Conservation (phyloP, 495 filamentous ascomycete genomes). For the Astrothelium subdiscretum region DNA sequence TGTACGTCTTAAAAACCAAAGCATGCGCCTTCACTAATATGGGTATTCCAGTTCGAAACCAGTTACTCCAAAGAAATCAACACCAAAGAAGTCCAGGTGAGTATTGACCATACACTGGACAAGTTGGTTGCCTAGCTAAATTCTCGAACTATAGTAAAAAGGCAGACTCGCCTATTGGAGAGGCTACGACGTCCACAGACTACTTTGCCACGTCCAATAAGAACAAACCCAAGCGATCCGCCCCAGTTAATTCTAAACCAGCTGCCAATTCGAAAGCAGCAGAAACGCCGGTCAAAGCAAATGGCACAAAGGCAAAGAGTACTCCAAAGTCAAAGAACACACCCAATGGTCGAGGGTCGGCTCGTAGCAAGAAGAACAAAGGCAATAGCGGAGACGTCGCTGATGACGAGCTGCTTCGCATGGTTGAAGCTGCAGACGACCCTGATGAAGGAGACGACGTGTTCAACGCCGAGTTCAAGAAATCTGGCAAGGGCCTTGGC, state of each 20-base stretch:
- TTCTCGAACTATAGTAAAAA: constrained; percentile 11
- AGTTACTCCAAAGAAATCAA: constrained; percentile 18
- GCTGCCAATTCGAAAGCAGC: constrained; percentile 11
- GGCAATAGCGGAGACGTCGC: constrained; percentile 24
- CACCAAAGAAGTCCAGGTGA: constrained; percentile 22
- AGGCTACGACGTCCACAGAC: constrained; percentile 26
- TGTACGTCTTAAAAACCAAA: neutral
- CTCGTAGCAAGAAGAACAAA: constrained; percentile 11
- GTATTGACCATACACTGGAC: neutral
- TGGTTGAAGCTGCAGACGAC: constrained; percentile 5
- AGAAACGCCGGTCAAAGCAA: constrained; percentile 21
- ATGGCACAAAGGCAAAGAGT: constrained; percentile 14
- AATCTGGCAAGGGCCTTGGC: constrained; percentile 15
- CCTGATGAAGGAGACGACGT: constrained; percentile 20
- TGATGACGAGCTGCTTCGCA: constrained; percentile 24
- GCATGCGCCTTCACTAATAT: neutral
- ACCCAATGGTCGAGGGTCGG: constrained; percentile 5
- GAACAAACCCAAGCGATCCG: constrained; percentile 30
- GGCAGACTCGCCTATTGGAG: constrained; percentile 15
- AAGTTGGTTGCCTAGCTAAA: neutral
- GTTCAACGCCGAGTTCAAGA: constrained; percentile 24
- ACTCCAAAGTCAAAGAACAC: constrained; percentile 1
- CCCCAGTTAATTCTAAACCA: constrained; percentile 17
- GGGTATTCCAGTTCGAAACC: constrained; percentile 16
- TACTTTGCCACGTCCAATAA: constrained; percentile 28